Evolutionary conservation across 257 asterid species (phyloP), one percentile per base, ranked within the genome.

Genomic region (Gynochthodes officinalis): DNA sequence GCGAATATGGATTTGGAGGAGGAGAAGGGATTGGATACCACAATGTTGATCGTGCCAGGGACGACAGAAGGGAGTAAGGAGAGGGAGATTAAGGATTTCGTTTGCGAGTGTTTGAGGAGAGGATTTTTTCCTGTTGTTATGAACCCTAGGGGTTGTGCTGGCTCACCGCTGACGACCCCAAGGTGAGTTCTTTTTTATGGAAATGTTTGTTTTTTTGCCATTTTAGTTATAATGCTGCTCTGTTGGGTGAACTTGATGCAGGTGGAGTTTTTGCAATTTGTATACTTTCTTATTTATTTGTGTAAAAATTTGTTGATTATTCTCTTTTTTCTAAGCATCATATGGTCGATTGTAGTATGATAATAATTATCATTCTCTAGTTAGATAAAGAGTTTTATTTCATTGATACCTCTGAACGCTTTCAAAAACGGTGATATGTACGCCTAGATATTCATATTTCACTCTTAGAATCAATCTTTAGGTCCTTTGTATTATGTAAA

Each of bases 91-190:
- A 79, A 79, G 84, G 78, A 43, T 27, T 85, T 92, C 49, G 93
- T 89, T 21, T 78, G 84, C 27, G 93, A 85, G 72, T 87, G 96
- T 84, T 79, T 92, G 84, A 86, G 85, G 80, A 76, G 90, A 74
- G 98, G 99, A 64, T 80, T 78, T 73, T 95, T 95, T 69, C 98
- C 99, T 0, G 82, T 92, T 71, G 98, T 95, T 46, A 82, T 95
- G 95, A 95, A 95, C 84, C 99, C 99, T 14, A 85, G 99, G 72
- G 99, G 99, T 27, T 95, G 98, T 80, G 99, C 97, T 21, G 91
- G 91, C 70, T 92, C 99, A 5, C 99, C 99, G 4, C 73, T 95
- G 69, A 91, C 93, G 35, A 92, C 98, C 48, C 87, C 99, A 21
- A 76, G 98, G 99, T 91, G 74, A 74, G 84, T 78, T 62, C 61